These are phyloP conservation scores for Limnanthes douglasii DNA, from an alignment of 345 rosid genomes.

Conservation along the genomic window DNA sequence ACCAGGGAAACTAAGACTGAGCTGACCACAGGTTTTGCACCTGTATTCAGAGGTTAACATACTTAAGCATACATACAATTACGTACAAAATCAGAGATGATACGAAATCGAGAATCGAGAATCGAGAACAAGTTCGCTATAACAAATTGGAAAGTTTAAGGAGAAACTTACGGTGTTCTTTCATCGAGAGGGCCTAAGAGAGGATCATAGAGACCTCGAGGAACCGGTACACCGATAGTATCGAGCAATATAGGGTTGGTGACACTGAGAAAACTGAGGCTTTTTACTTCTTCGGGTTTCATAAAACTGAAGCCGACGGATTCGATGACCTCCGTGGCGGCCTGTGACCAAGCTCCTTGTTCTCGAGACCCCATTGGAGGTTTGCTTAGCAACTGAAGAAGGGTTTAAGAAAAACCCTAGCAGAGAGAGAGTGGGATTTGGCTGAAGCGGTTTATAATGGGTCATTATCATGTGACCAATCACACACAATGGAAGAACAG, in stretches of 20 bases:
- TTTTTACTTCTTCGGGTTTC: conserved; percentile 36
- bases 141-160: not conserved
- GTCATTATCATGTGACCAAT: too few relatives aligned
- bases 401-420: too few relatives aligned
- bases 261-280: conserved; percentile 31
- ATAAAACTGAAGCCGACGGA: conserved; percentile 35
- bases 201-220: conserved; percentile 54
- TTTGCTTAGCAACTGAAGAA: too few relatives aligned
- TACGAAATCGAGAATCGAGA: not conserved
- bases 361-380: too few relatives aligned
- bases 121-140: not conserved
- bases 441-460: too few relatives aligned
- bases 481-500: conserved; percentile 84
- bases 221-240: conserved; percentile 20
- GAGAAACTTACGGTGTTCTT: conserved; percentile 19
- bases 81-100: too few relatives aligned
- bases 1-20: too few relatives aligned
- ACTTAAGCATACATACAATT: too few relatives aligned
- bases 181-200: conserved; percentile 29
- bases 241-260: conserved; percentile 27
- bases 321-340: conserved; percentile 27
- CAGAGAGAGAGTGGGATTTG: too few relatives aligned
- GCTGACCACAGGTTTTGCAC: too few relatives aligned
- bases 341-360: conserved; percentile 22
- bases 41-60: too few relatives aligned